phyloP scores from a whole-genome alignment of 257 asterid species.

The Fraxinus excelsior region DNA sequence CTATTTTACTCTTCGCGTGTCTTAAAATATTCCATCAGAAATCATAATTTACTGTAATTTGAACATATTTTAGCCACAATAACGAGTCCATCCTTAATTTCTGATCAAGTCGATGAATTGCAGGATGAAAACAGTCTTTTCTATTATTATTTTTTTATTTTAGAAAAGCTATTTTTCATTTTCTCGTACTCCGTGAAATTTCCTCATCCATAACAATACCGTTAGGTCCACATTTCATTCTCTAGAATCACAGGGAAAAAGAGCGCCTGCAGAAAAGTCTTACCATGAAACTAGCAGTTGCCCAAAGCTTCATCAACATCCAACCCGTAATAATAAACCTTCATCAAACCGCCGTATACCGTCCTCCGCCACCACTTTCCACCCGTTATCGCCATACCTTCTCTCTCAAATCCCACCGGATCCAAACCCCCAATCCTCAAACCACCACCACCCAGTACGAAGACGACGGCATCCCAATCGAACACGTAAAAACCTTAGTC shows the following conservation, averaged over 20 bases:
- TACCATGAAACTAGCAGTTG: constrained; percentile 21
- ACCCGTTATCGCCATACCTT: neutral
- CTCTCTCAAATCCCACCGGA: constrained; percentile 24
- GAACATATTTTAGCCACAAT: no score
- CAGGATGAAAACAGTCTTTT: no score
- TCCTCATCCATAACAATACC: no score
- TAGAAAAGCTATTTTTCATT: no score
- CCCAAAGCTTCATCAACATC: constrained; percentile 27
- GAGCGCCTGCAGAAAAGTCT: neutral
- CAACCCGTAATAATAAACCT: neutral
- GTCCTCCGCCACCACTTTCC: neutral
- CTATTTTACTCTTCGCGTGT: no score
- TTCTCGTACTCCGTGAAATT: no score
- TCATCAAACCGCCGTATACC: neutral
- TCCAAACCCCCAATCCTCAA: constrained; percentile 31
- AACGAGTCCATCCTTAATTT: no score
- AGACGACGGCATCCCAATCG: constrained; percentile 73
- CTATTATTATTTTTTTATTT: no score
- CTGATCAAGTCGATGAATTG: no score
- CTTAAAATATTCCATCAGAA: no score
- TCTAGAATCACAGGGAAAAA: neutral
- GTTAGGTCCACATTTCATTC: neutral
- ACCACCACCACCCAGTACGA: constrained; percentile 22
- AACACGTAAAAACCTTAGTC: constrained; percentile 69
- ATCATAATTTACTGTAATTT: no score